phyloP scores from a whole-genome alignment of 169 alveolate genomes.

The Cryptosporidium canis region DNA sequence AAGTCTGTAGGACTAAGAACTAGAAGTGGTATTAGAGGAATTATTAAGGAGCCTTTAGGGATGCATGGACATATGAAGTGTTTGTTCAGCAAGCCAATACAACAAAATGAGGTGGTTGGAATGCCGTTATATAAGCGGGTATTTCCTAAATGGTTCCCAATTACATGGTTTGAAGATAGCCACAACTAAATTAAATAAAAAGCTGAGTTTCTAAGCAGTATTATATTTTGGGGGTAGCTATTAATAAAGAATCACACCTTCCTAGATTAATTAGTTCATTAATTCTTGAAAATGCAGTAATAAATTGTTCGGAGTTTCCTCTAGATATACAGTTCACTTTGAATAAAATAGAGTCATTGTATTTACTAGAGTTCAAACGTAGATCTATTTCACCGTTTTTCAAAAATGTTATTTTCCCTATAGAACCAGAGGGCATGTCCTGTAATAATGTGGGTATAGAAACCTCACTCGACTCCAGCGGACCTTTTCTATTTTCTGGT shows the following conservation, averaged over 20 bases:
- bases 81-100: conserved; percentile 84
- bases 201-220: not conserved
- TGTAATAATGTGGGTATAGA: conserved; percentile 12
- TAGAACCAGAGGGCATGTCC: conserved; percentile 61
- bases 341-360: not conserved
- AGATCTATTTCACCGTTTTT: not conserved
- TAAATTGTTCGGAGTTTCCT: conserved; percentile 29
- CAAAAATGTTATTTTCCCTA: conserved; percentile 21
- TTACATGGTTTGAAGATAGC: conserved; percentile 62
- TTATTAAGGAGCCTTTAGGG: conserved; percentile 88
- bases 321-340: not conserved
- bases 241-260: conserved; percentile 14
- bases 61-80: conserved; percentile 92
- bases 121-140: conserved; percentile 87
- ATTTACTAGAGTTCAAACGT: not conserved
- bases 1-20: conserved; percentile 89
- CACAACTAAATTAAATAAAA: not conserved
- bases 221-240: conserved; percentile 47
- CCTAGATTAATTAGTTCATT: conserved; percentile 64
- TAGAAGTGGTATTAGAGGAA: conserved; percentile 87
- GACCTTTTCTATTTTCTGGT: not conserved
- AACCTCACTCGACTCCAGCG: not conserved
- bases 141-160: conserved; percentile 82
- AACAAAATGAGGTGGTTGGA: conserved; percentile 87
- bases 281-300: conserved; percentile 31